Evolutionary conservation across 164 flowering plant genomes (phyloP), one percentile per base, ranked within the genome.

Genomic region (Litsea cubeba): DNA sequence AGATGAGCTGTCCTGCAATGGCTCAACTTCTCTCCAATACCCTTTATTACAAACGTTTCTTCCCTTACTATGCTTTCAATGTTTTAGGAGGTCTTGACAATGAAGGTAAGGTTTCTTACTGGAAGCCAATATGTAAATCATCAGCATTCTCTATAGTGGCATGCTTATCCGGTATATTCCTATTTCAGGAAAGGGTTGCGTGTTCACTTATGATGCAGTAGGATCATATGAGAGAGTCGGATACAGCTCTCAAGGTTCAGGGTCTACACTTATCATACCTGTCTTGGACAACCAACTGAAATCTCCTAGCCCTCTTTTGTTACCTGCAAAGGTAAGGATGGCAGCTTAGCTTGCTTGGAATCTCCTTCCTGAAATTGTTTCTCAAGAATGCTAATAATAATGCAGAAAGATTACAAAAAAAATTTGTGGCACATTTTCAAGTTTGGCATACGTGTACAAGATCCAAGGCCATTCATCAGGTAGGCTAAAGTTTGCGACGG

Each of bases 1-100:
- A 95, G 78, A 91, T 95, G 97, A 95, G 98, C 85, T 95, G 98
- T 80, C 98, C 99, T 76, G 99, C 92, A 49, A 94, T 96, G 98
- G 98, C 86, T 71, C 98, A 92, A 77, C 86, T 93, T 57, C 97
- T 95, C 24, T 92, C 98, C 6, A 95, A 93, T 80, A 95, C 99
- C 26, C 89, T 95, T n/a, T 95, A 95, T 82, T 95, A 88, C 88
- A 95, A 95, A 69, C 90, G 99, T 24, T 95, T 95, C 89, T 95
- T 95, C 78, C 98, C 99, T 3, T 95, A 93, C 74, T 95, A 95
- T 81, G 80, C 99, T 23, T 95, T 93, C 81, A 95, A 95, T 82
- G 98, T 95, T 73, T 78, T 95, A 64, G 99, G 96, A 60, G 99
- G 99, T 72, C 97, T 95, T 74, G 99, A 93, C 73, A 86, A 51